These are phyloP conservation scores for Tetradesmus obliquus DNA, from an alignment of 139 green algal species.

Conservation along the genomic window DNA sequence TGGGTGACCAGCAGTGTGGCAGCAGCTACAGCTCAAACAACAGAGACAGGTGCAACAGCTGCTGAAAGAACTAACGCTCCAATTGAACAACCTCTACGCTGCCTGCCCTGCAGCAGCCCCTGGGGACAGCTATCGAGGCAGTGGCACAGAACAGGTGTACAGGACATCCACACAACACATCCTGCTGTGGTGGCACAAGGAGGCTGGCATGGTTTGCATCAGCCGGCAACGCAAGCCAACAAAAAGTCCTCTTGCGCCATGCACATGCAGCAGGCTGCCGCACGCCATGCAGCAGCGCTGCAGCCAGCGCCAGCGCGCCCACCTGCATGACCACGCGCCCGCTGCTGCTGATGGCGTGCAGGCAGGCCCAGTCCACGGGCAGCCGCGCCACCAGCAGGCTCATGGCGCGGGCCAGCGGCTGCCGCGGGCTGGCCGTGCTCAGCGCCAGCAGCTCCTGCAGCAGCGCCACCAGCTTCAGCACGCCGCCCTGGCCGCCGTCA, in stretches of 20 bases:
- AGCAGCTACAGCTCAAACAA: not conserved
- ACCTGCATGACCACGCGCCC: constrained; percentile 40
- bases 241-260: no score
- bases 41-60: not conserved
- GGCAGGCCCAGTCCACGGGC: constrained; percentile 52
- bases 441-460: constrained; percentile 59
- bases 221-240: no score
- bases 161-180: no score
- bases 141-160: no score
- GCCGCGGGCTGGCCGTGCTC: constrained; percentile 33
- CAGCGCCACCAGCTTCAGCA: constrained; percentile 53
- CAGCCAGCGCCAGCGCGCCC: not conserved
- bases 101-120: no score
- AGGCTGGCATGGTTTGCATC: no score
- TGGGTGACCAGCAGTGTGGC: not conserved
- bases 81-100: no score
- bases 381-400: constrained; percentile 50
- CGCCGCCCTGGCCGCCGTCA: not conserved
- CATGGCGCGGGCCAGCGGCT: constrained; percentile 51
- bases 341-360: constrained; percentile 49
- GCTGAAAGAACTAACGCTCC: no score
- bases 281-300: not conserved
- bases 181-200: no score
- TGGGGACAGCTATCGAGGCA: no score
- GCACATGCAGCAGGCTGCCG: not conserved